Percentiles rank a stretch among this genome's conserved stretches.
phyloP scores from a whole-genome alignment of 495 filamentous ascomycete species.

The Penicillium parvum region DNA sequence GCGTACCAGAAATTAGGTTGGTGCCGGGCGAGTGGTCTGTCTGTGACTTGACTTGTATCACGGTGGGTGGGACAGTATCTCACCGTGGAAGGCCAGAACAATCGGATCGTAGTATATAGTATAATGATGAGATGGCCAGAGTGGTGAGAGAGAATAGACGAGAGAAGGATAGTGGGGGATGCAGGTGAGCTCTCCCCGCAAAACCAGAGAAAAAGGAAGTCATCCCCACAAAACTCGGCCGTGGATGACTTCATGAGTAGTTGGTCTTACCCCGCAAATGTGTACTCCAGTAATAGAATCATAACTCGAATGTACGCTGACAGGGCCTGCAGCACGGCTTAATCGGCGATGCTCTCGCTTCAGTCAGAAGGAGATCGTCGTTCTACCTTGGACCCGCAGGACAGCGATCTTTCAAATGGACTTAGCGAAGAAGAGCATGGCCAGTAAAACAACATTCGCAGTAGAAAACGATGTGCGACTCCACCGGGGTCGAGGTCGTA shows the following conservation, averaged over 20 bases:
- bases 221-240: not conserved
- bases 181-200: constrained; percentile 12
- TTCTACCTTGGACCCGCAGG: constrained; percentile 6
- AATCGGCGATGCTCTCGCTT: constrained; percentile 8
- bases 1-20: constrained; percentile 9
- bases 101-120: too few relatives aligned
- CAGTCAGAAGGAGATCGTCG: constrained; percentile 13
- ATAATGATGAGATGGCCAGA: too few relatives aligned
- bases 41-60: not conserved
- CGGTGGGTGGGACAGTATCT: too few relatives aligned
- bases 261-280: constrained; percentile 1
- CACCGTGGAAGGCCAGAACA: too few relatives aligned
- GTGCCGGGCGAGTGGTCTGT: not conserved
- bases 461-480: too few relatives aligned
- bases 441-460: too few relatives aligned
- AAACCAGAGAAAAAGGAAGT: not conserved
- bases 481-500: too few relatives aligned
- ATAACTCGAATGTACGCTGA: constrained; percentile 15
- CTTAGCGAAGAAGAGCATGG: not conserved
- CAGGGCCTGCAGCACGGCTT: constrained; percentile 17
- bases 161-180: not conserved
- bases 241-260: not conserved
- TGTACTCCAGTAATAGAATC: constrained; percentile 9
- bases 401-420: not conserved
- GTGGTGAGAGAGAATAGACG: not conserved